These are phyloP conservation scores for Beauveria caledonica DNA, from an alignment of 2,329 filamentous ascomycete species.

Conservation along the genomic window DNA sequence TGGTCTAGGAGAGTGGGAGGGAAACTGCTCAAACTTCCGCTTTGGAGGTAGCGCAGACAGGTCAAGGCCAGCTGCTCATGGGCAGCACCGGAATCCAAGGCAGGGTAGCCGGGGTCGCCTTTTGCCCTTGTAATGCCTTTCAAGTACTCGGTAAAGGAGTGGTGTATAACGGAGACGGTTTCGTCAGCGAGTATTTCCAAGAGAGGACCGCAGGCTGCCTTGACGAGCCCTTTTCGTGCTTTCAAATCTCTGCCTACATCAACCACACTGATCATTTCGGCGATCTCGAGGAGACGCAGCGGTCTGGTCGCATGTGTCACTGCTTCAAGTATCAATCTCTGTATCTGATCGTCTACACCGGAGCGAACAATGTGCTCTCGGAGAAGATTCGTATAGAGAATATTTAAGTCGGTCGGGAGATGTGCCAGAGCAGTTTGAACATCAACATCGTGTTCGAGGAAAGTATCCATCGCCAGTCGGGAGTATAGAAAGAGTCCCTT, in stretches of 20 bases:
- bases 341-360: constrained; percentile 23
- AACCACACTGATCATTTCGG: constrained; percentile 16
- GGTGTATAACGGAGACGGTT: constrained; percentile 36
- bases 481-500: constrained; percentile 39
- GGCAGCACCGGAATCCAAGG: neutral
- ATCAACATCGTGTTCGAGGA: constrained; percentile 20
- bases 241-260: constrained; percentile 14
- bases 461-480: constrained; percentile 32
- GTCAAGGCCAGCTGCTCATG: neutral
- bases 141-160: constrained; percentile 41
- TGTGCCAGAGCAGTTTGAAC: constrained; percentile 19
- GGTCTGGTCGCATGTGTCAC: constrained; percentile 34
- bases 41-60: constrained; percentile 1
- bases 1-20: neutral
- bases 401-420: constrained; percentile 21
- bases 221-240: constrained; percentile 29
- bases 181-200: constrained; percentile 38
- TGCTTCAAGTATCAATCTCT: constrained; percentile 30
- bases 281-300: constrained; percentile 34
- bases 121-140: constrained; percentile 15
- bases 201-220: constrained; percentile 34
- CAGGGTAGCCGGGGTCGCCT: constrained; percentile 13
- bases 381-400: constrained; percentile 2
- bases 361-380: constrained; percentile 17
- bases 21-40: neutral